Percentiles rank a stretch among this genome's conserved stretches.
phyloP scores from a whole-genome alignment of 495 filamentous ascomycete genomes.

The Hyphodiscus hymeniophilus region DNA sequence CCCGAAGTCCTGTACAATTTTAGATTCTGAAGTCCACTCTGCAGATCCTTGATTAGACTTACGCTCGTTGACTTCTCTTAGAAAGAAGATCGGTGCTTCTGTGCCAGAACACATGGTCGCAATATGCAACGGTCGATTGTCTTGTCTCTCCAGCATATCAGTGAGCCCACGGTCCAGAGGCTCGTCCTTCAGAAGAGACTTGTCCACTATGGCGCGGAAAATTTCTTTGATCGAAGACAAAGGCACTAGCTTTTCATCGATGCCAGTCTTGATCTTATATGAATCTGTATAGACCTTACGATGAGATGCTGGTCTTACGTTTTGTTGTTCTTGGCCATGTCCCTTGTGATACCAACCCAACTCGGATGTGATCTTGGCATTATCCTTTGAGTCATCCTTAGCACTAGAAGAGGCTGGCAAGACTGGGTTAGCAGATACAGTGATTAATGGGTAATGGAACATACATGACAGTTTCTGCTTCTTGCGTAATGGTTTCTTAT shows the following conservation, averaged over 20 bases:
- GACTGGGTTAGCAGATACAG: neutral
- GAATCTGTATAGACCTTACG: neutral
- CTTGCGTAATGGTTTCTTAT: neutral
- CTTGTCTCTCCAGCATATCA: neutral
- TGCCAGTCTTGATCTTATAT: neutral
- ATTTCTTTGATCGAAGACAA: neutral
- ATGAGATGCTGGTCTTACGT: neutral
- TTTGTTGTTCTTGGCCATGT: neutral
- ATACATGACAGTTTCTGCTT: neutral
- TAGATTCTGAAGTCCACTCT: slow-evolving; percentile 19
- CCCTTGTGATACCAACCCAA: no score
- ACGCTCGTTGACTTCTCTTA: slow-evolving; percentile 31
- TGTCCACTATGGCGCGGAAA: no score
- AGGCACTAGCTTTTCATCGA: neutral
- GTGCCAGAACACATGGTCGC: slow-evolving; percentile 81
- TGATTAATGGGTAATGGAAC: neutral
- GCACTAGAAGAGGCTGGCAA: neutral
- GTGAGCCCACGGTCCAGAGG: neutral
- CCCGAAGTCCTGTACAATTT: slow-evolving; percentile 16
- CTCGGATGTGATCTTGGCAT: neutral
- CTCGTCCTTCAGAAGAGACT: neutral
- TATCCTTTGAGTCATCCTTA: neutral
- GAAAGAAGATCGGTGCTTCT: slow-evolving; percentile 64
- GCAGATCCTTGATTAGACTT: slow-evolving; percentile 3
- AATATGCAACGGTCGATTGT: slow-evolving; percentile 39